Evolutionary conservation across 371 early-diverging fungal genomes (phyloP).

Genomic region (Actinomortierella ambigua): DNA sequence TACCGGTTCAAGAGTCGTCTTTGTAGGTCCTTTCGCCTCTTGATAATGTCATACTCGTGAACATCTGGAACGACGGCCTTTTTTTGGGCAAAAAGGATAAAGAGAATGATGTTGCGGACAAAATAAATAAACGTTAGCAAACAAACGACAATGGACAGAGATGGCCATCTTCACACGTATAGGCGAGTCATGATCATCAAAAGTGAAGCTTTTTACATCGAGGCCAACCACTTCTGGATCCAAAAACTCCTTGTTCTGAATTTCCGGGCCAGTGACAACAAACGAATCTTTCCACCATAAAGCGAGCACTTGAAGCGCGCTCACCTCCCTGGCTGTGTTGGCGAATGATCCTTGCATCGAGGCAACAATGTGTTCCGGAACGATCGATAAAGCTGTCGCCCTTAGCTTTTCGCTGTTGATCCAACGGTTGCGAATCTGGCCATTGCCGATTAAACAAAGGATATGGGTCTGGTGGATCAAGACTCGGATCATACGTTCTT

Average conservation of each 20-base stretch:
- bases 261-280: conserved; percentile 51
- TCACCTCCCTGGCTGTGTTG: conserved; percentile 17
- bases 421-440: conserved; percentile 51
- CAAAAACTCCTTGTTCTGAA: conserved; percentile 43
- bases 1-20: conserved; percentile 22
- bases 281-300: conserved; percentile 65
- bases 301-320: conserved; percentile 54
- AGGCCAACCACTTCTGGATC: conserved; percentile 37
- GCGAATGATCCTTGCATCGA: conserved; percentile 9
- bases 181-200: too few relatives aligned
- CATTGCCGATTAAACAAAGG: conserved; percentile 50
- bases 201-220: too few relatives aligned
- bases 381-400: conserved; percentile 31
- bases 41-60: conserved; percentile 19
- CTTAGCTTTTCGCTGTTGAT: conserved; percentile 47
- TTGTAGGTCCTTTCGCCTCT: conserved; percentile 32
- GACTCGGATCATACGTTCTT: conserved; percentile 48
- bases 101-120: too few relatives aligned
- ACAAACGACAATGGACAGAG: not conserved
- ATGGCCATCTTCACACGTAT: conserved; percentile 8
- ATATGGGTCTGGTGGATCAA: conserved; percentile 54
- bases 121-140: not conserved
- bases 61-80: conserved; percentile 23
- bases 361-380: conserved; percentile 22
- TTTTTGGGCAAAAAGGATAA: not conserved